Percentiles rank a stretch among this genome's conserved stretches.
phyloP scores from a whole-genome alignment of 495 filamentous ascomycete species.

The Penicillium odoratum region DNA sequence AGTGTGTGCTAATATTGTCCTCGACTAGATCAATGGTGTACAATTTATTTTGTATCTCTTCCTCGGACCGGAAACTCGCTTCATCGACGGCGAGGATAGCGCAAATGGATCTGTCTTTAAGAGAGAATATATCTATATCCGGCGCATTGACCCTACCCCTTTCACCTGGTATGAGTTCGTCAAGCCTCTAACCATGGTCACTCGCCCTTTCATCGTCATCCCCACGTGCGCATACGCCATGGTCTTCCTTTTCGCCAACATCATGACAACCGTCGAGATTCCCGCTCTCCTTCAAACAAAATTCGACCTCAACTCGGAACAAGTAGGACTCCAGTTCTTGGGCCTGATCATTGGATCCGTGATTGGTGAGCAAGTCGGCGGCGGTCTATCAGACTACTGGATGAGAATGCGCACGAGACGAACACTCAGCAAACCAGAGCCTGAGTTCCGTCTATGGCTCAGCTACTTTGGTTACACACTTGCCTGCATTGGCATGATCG shows the following conservation, averaged over 20 bases:
- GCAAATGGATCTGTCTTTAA: slow-evolving; percentile 29
- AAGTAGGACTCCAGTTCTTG: slow-evolving; percentile 55
- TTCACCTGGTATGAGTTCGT: slow-evolving; percentile 49
- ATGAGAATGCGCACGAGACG: slow-evolving; percentile 39
- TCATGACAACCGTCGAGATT: slow-evolving; percentile 52
- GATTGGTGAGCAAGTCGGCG: slow-evolving; percentile 57
- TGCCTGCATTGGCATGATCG: slow-evolving; percentile 47
- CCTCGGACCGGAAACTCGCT: slow-evolving; percentile 57
- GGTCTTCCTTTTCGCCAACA: slow-evolving; percentile 47
- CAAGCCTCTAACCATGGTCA: slow-evolving; percentile 43
- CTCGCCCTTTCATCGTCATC: slow-evolving; percentile 43
- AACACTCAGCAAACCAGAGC: slow-evolving; percentile 24
- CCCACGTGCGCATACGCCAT: slow-evolving; percentile 53
- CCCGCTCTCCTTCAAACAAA: slow-evolving; percentile 50
- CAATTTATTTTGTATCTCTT: slow-evolving; percentile 56
- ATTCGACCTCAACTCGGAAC: slow-evolving; percentile 52
- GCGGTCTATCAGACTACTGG: slow-evolving; percentile 50
- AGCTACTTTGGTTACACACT: slow-evolving; percentile 49
- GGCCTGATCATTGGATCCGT: slow-evolving; percentile 55
- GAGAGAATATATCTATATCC: slow-evolving; percentile 43
- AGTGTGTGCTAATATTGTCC: slow-evolving; percentile 8
- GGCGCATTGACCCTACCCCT: slow-evolving; percentile 50
- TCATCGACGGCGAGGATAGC: slow-evolving; percentile 33
- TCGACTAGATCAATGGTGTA: slow-evolving; percentile 46
- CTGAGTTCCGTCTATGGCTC: slow-evolving; percentile 56